Percentiles rank a stretch among this genome's conserved stretches.
These are phyloP conservation scores for Taphrina wiesneri DNA, from an alignment of 1,139 yeast species.

Conservation along the genomic window DNA sequence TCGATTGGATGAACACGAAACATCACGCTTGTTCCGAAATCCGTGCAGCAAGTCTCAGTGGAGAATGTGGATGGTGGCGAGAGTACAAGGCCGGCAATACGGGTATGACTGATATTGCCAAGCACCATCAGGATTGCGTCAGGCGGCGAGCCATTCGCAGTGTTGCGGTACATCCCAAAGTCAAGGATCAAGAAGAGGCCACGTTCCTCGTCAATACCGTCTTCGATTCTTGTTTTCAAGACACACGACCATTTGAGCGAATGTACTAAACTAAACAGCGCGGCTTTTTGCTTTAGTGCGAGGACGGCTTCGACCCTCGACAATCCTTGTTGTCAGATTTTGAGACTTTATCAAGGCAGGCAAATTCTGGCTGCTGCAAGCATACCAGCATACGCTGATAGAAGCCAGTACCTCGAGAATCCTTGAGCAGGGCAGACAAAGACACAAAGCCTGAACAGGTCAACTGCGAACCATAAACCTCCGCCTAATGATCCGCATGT, in stretches of 20 bases:
- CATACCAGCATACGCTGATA: no score
- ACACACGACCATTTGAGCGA: conserved; percentile 93
- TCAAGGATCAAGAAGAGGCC: conserved; percentile 72
- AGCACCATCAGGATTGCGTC: conserved; percentile 89
- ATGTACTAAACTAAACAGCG: conserved; percentile 42
- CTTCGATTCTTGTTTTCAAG: conserved; percentile 90
- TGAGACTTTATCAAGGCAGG: no score
- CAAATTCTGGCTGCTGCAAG: no score
- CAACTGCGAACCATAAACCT: no score
- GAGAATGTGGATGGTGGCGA: conserved; percentile 89
- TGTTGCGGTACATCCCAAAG: conserved; percentile 81
- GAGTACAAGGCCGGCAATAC: conserved; percentile 61
- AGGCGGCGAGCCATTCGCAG: conserved; percentile 82
- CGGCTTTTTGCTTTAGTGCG: no score
- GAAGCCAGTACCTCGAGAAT: no score
- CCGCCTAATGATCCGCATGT: no score
- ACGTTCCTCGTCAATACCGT: conserved; percentile 77
- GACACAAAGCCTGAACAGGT: no score
- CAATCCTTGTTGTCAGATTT: background rate
- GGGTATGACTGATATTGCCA: conserved; percentile 59
- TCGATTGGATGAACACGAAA: conserved; percentile 75
- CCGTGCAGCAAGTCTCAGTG: conserved; percentile 87
- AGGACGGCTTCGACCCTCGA: background rate
- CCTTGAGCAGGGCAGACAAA: no score
- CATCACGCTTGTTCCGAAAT: conserved; percentile 93